Percentiles rank a stretch among this genome's conserved stretches.
phyloP scores from a whole-genome alignment of 163 green algal genomes.

The Prototheca cutis region DNA sequence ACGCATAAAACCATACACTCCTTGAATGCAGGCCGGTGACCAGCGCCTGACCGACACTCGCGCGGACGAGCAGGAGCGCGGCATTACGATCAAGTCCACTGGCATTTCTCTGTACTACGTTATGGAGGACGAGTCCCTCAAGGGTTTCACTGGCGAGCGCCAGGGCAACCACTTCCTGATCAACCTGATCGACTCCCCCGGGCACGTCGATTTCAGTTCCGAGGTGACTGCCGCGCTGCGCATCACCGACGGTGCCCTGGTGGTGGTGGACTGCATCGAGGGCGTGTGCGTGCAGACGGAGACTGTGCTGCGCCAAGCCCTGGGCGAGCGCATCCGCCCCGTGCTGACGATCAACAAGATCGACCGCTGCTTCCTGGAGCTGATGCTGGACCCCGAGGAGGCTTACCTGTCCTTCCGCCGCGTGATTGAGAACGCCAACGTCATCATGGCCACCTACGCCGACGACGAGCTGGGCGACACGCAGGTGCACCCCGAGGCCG shows the following conservation, averaged over 20 bases:
- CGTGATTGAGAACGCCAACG: conserved; percentile 99
- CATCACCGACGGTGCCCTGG: conserved; percentile 98
- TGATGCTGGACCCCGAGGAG: conserved; percentile 96
- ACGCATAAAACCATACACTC: no score
- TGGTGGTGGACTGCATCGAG: conserved; percentile 99
- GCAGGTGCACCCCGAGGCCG: conserved; percentile 94
- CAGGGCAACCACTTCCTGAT: conserved; percentile 95
- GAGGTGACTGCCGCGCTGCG: conserved; percentile 98
- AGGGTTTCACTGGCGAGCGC: conserved; percentile 64
- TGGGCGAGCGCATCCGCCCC: conserved; percentile 83
- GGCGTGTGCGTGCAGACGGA: conserved; percentile 99
- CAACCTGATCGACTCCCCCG: conserved; percentile 99
- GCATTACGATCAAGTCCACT: conserved; percentile 99
- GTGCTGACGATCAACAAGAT: conserved; percentile 99
- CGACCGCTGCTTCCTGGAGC: conserved; percentile 99
- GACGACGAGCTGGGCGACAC: conserved; percentile 83
- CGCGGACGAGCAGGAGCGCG: conserved; percentile 95
- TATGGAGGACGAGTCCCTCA: conserved; percentile 79
- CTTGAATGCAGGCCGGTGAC: conserved; percentile 66
- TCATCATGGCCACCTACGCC: conserved; percentile 99
- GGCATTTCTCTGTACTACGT: conserved; percentile 99
- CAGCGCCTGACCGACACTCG: conserved; percentile 91
- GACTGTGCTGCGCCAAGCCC: conserved; percentile 95
- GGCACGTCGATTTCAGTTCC: conserved; percentile 99
- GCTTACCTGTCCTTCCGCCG: conserved; percentile 91